These are phyloP conservation scores for Spathaspora girioi DNA, from an alignment of 805 yeast genomes.

Conservation along the genomic window DNA sequence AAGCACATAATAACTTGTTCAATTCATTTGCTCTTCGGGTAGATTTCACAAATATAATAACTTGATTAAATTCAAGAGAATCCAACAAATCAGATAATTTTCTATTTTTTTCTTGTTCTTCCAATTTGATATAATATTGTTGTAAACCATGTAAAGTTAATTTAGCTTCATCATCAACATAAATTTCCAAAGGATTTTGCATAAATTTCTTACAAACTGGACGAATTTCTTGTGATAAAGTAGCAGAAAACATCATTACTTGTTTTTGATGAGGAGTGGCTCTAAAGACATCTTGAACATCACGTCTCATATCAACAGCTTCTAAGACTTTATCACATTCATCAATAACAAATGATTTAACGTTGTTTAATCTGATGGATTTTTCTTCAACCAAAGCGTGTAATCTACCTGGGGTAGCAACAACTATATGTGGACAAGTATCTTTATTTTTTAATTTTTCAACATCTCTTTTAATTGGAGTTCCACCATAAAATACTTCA, in stretches of 20 bases:
- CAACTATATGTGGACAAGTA: conserved; percentile 93
- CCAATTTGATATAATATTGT: conserved; percentile 88
- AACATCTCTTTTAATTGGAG: conserved; percentile 77
- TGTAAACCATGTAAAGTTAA: conserved; percentile 96
- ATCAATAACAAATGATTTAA: conserved; percentile 92
- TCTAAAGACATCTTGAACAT: conserved; percentile 96
- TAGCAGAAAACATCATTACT: conserved; percentile 99
- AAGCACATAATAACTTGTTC: conserved; percentile 81
- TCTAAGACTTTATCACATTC: conserved; percentile 99
- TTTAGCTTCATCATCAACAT: conserved; percentile 96
- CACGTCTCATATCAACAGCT: conserved; percentile 91
- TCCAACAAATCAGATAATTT: conserved; percentile 90
- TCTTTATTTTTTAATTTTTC: conserved; percentile 88
- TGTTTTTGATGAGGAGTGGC: conserved; percentile 97
- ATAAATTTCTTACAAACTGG: conserved; percentile 96
- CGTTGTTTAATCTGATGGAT: conserved; percentile 77
- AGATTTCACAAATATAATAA: conserved; percentile 90
- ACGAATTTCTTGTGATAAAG: conserved; percentile 88
- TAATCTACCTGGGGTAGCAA: conserved; percentile 98
- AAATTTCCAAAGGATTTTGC: conserved; percentile 96
- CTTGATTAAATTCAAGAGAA: conserved; percentile 95
- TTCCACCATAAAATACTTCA: conserved; percentile 96
- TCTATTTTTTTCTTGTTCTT: conserved; percentile 89
- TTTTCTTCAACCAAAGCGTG: conserved; percentile 92
- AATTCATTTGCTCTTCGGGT: conserved; percentile 89